Evolutionary conservation across 2,329 filamentous ascomycete genomes (phyloP), one percentile per base, ranked within the genome.

Genomic region (Fusarium sp.): DNA sequence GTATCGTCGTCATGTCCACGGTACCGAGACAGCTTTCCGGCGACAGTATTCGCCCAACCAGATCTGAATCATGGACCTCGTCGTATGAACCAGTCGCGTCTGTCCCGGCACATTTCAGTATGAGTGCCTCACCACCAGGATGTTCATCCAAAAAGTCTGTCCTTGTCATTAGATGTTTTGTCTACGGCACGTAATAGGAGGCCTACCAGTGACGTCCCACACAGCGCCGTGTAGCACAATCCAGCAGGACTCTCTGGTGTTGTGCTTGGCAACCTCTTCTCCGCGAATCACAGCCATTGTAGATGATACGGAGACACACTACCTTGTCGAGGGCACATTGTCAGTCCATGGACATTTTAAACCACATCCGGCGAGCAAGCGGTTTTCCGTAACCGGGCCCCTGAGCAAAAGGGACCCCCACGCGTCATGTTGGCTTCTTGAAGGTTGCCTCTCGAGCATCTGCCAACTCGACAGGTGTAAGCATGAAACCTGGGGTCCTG

Each of bases 201-300:
- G 8, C 43, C 6, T 39, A 40, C 54, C 43, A 7, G 54, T 57
- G 15, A 57, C 54, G 30, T 57, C 43, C 41, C 43, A 57, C 3
- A 47, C 54, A 18, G 13, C 11, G 7, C 54, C 54, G 11, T 57
- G 54, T n/a, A 57, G 15, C 15, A 57, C 54, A n/a, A 57, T 40
- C 54, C 54, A 57, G 12, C 54, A 57, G 15, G 54, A 57, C 9
- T 57, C 41, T 23, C 2, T 23, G 8, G 13, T 47, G 18, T 40
- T 48, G 13, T 57, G 54, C 9, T 23, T 34, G 4, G 34, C 31
- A n/a, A 57, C 34, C 9, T 57, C 43, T 15, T 27, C 16, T 16
- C 52, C 52, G 7, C 4, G 30, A 13, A 56, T 56, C 6, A 7
- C 7, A 36, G 52, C 30, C 52, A 56, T 56, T 46, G 18, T 23